Base-by-base conservation (phyloP, 108 stramenopile species). In the Nitzschia putrida region DNA sequence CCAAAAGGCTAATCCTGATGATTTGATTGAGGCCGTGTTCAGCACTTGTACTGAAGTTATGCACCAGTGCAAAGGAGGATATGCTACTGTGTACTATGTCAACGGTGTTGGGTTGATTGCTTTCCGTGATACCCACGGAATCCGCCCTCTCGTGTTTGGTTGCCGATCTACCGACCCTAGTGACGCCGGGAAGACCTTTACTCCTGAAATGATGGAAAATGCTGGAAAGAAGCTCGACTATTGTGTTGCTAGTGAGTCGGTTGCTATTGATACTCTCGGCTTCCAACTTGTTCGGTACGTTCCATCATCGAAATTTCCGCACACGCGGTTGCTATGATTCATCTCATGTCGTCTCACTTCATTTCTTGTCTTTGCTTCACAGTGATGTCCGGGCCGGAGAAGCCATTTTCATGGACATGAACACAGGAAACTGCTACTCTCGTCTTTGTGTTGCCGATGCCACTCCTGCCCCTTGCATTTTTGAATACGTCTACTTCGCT, bases 401-500 rank as follows among this genome's bases (percentile, higher is more conserved):
- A 83, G 94, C 94, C 47, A 84, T 98, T 60, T 90, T 96, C 67
- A 78, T 95, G 49, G 90, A 82, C 64, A 82, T 82, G 87, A 83
- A 87, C 20, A 75, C 76, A 7, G 91, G 90, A 25, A 83, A 92
- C 29, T 88, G 87, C 51, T 87, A 90, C 61, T 77, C 83, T 0
- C 84, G 88, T 29, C 56, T 71, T 40, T 95, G 93, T 65, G 64
- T 71, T 44, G 54, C 72, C 21, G 49, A 57, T 24, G 64, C 82
- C 25, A 38, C 61, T 49, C 83, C 81, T 49, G 57, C 85, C 43
- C 98, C 97, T 29, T 99, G 99, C 81, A 95, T 99, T 50, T 99
- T 99, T 77, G 99, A 99, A 86, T 98, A 98, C 76, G 99, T 99
- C 13, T 99, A 99, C 88, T 99, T 99, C 83, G 96, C 99, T 14